Percentiles rank a stretch among this genome's conserved stretches.
These are phyloP conservation scores for Moesziomyces antarcticus DNA, from an alignment of 1,284 basidiomycete genomes.

Conservation along the genomic window DNA sequence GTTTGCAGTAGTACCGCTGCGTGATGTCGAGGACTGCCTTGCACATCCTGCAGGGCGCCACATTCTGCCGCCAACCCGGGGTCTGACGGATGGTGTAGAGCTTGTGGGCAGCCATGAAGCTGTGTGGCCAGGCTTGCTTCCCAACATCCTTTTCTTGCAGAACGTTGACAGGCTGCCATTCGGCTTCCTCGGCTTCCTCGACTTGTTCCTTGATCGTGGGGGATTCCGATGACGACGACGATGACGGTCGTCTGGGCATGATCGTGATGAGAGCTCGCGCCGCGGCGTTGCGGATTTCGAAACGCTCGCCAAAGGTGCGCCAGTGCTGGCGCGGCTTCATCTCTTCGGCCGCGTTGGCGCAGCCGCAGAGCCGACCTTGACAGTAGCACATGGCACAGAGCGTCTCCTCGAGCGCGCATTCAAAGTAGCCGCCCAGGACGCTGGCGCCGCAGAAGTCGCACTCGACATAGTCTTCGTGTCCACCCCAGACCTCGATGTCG, in stretches of 20 bases:
- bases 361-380: constrained; percentile 38
- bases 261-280: constrained; percentile 17
- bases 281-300: constrained; percentile 29
- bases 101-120: constrained; percentile 37
- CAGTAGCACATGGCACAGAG: constrained; percentile 45
- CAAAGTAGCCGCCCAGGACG: constrained; percentile 42
- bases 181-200: constrained; percentile 9
- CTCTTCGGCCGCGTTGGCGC: constrained; percentile 13
- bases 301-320: constrained; percentile 29
- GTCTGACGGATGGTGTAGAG: constrained; percentile 30
- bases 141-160: constrained; percentile 17
- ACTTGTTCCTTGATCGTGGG: not conserved
- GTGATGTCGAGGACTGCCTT: constrained; percentile 24
- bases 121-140: constrained; percentile 31
- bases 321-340: constrained; percentile 37
- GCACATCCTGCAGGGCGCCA: constrained; percentile 38
- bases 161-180: constrained; percentile 8
- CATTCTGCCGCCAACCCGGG: constrained; percentile 4
- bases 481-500: constrained; percentile 17
- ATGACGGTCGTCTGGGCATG: constrained; percentile 6
- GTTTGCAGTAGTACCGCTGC: constrained; percentile 38
- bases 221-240: not conserved
- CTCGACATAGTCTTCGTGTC: constrained; percentile 35
- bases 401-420: constrained; percentile 31
- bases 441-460: constrained; percentile 50